Evolutionary conservation across 1,284 basidiomycete genomes (phyloP).

Genomic region (Ustilago bromivora): DNA sequence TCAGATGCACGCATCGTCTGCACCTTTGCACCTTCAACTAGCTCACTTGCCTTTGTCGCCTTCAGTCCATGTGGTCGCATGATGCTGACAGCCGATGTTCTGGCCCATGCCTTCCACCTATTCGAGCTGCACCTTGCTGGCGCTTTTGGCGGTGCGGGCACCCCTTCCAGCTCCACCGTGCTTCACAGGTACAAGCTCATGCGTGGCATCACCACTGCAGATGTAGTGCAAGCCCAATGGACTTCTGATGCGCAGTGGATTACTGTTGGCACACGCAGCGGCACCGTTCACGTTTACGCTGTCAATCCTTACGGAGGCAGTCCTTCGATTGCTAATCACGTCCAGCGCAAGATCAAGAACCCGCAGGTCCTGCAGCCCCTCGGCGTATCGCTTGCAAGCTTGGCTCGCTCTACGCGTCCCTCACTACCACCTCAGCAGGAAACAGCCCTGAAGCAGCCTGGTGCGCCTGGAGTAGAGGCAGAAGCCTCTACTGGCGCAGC

Average conservation of each 20-base stretch:
- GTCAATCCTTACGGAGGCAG: conserved; percentile 47
- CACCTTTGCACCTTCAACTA: conserved; percentile 35
- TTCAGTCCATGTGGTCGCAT: conserved; percentile 45
- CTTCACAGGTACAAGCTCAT: conserved; percentile 48
- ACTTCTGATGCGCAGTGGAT: conserved; percentile 42
- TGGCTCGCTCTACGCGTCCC: conserved; percentile 29
- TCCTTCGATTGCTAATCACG: conserved; percentile 38
- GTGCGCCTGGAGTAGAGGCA: conserved; percentile 3
- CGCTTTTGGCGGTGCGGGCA: conserved; percentile 18
- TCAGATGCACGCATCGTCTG: conserved; percentile 19
- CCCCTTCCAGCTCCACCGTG: conserved; percentile 5
- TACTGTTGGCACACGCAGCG: conserved; percentile 44
- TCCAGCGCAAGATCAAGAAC: conserved; percentile 34
- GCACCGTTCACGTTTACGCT: conserved; percentile 47
- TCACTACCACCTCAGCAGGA: conserved; percentile 16
- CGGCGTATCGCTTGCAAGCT: conserved; percentile 34
- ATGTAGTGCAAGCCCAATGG: conserved; percentile 43
- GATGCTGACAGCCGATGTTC: conserved; percentile 34
- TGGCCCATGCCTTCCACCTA: conserved; percentile 46
- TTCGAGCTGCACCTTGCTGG: conserved; percentile 39
- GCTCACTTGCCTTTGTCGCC: conserved; percentile 21
- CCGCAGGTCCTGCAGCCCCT: conserved; percentile 26
- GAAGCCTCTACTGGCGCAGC: background rate
- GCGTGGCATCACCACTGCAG: conserved; percentile 49
- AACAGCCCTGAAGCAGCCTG: background rate